These are phyloP conservation scores for Penicillium sp. DNA, from an alignment of 2,329 filamentous ascomycete species.

Conservation along the genomic window DNA sequence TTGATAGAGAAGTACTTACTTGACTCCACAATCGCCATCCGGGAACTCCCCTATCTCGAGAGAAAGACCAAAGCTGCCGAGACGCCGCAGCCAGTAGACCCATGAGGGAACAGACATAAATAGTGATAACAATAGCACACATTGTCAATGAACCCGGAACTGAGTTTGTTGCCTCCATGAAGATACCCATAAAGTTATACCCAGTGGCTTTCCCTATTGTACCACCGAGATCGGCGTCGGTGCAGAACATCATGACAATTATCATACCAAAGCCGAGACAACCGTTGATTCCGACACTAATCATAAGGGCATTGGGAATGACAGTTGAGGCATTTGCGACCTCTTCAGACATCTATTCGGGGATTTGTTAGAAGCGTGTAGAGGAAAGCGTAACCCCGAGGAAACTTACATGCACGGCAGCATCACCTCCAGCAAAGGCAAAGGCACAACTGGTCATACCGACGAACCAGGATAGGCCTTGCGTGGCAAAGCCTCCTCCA, in stretches of 20 bases:
- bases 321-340: conserved; percentile 38
- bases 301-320: conserved; percentile 39
- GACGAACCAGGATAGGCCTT: conserved; percentile 43
- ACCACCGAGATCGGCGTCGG: conserved; percentile 31
- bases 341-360: conserved; percentile 37
- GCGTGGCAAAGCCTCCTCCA: conserved; percentile 45
- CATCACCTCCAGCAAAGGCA: conserved; percentile 39
- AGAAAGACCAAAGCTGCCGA: conserved; percentile 39
- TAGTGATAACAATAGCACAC: conserved; percentile 27
- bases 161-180: conserved; percentile 30
- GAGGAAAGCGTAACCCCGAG: not conserved
- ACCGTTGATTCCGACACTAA: conserved; percentile 38
- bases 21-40: conserved; percentile 29
- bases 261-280: conserved; percentile 38
- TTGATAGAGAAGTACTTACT: conserved; percentile 17
- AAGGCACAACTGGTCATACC: conserved; percentile 37
- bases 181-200: conserved; percentile 37
- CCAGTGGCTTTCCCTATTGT: conserved; percentile 27
- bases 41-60: conserved; percentile 39
- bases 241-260: conserved; percentile 39
- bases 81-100: conserved; percentile 36
- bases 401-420: conserved; percentile 39
- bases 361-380: not conserved
- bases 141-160: conserved; percentile 26
- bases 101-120: conserved; percentile 32